These are phyloP conservation scores for Globisporangium emineosum DNA, from an alignment of 352 stramenopile genomes.

Conservation along the genomic window DNA sequence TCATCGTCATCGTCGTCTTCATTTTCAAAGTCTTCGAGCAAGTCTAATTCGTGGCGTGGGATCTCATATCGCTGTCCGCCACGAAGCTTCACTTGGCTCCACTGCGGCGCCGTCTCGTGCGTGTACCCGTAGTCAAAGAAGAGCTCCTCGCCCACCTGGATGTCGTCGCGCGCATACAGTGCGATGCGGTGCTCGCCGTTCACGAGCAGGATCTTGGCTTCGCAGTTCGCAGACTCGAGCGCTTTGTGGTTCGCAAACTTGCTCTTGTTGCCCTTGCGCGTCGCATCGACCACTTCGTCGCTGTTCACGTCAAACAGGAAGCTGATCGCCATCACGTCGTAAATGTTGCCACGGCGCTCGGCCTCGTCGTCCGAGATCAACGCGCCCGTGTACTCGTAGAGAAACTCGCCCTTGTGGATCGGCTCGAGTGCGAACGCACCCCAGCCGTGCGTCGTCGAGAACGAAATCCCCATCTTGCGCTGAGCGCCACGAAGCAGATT, in stretches of 20 bases:
- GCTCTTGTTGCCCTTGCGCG: conserved; percentile 92
- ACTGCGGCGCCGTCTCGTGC: conserved; percentile 53
- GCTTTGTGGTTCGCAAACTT: conserved; percentile 89
- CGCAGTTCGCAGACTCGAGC: conserved; percentile 64
- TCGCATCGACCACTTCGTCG: conserved; percentile 90
- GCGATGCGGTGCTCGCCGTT: conserved; percentile 91
- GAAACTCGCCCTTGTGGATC: conserved; percentile 66
- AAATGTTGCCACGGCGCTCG: conserved; percentile 79
- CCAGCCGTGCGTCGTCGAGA: conserved; percentile 69
- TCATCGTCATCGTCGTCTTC: conserved; percentile 9
- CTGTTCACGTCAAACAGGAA: conserved; percentile 94
- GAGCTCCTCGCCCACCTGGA: conserved; percentile 76
- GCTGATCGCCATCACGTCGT: conserved; percentile 63
- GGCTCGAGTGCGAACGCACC: conserved; percentile 62
- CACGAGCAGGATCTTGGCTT: conserved; percentile 78
- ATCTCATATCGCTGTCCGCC: conserved; percentile 10
- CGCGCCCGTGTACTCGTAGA: conserved; percentile 72
- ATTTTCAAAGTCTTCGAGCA: conserved; percentile 16
- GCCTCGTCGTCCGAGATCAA: conserved; percentile 75
- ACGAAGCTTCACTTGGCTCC: conserved; percentile 39
- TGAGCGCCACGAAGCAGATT: conserved; percentile 52
- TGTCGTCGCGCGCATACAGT: conserved; percentile 87
- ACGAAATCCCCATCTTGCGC: conserved; percentile 65
- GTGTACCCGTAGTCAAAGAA: conserved; percentile 84
- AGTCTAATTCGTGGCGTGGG: conserved; percentile 1